Conservation (phyloP, 495 filamentous ascomycete genomes). For the Pyrenopolyporus hunteri region DNA sequence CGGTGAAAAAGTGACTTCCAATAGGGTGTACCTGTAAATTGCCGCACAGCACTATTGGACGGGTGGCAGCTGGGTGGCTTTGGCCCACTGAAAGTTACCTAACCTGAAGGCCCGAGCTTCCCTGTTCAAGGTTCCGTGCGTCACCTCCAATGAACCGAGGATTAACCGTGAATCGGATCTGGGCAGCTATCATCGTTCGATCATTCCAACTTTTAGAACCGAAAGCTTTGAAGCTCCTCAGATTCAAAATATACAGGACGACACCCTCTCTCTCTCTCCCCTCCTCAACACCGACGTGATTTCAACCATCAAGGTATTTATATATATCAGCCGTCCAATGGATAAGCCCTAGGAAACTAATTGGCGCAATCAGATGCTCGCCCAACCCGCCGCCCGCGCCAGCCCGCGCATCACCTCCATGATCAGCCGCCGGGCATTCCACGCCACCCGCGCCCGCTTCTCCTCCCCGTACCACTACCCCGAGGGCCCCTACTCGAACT, state of each 20-base stretch:
- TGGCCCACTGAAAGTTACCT: no score
- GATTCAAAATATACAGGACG: background rate
- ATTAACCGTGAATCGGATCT: slow-evolving; percentile 15
- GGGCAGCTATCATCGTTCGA: slow-evolving; percentile 28
- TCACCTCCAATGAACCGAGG: slow-evolving; percentile 3
- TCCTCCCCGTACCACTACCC: slow-evolving; percentile 96
- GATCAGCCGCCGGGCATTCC: slow-evolving; percentile 91
- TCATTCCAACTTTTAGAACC: slow-evolving; percentile 26
- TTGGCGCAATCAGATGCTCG: slow-evolving; percentile 73
- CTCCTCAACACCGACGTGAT: slow-evolving; percentile 29
- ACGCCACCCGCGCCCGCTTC: slow-evolving; percentile 84
- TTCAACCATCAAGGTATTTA: slow-evolving; percentile 41
- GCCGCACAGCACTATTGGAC: no score
- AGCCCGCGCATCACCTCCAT: slow-evolving; percentile 61
- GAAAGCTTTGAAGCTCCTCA: slow-evolving; percentile 5
- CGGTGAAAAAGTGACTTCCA: slow-evolving; percentile 9
- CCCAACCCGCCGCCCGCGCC: slow-evolving; percentile 75
- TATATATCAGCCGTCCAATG: background rate
- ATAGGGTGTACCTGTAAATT: no score
- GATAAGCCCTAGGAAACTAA: slow-evolving; percentile 25
- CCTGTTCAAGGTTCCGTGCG: no score
- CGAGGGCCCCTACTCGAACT: slow-evolving; percentile 90
- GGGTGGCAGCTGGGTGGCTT: no score
- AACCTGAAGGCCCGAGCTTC: no score
- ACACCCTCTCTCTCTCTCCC: slow-evolving; percentile 17